These are phyloP conservation scores for Suillus cothurnatus DNA, from an alignment of 768 basidiomycete species.

Conservation along the genomic window DNA sequence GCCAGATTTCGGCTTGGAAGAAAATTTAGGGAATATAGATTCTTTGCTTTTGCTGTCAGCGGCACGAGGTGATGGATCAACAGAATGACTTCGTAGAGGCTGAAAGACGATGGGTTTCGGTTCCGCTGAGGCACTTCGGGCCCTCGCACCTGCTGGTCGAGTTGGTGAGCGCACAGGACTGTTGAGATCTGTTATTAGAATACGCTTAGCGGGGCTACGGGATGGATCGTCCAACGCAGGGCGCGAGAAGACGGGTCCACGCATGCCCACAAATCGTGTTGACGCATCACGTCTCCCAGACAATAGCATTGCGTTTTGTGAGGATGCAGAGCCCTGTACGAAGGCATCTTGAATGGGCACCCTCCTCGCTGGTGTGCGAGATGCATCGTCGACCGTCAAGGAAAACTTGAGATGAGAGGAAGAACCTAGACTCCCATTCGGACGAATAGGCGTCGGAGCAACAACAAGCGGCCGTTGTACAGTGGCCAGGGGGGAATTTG, in stretches of 20 bases:
- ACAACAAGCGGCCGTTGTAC: slow-evolving; percentile 30
- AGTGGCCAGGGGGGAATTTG: slow-evolving; percentile 20
- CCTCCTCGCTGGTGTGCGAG: slow-evolving; percentile 64
- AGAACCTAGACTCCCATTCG: slow-evolving; percentile 13
- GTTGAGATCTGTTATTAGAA: slow-evolving; percentile 30
- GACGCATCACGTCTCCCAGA: slow-evolving; percentile 26
- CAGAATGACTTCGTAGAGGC: slow-evolving; percentile 31
- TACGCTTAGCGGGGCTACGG: slow-evolving; percentile 38
- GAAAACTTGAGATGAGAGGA: slow-evolving; percentile 38
- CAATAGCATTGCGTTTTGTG: slow-evolving; percentile 45
- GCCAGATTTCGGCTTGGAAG: slow-evolving; percentile 11
- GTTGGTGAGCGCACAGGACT: slow-evolving; percentile 33
- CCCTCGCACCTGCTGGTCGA: slow-evolving; percentile 19
- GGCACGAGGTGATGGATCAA: slow-evolving; percentile 24
- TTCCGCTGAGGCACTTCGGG: slow-evolving; percentile 40
- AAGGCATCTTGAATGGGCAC: slow-evolving; percentile 58
- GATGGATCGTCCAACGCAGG: slow-evolving; percentile 40
- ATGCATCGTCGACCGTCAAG: slow-evolving; percentile 38
- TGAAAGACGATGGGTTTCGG: slow-evolving; percentile 23
- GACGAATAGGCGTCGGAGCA: slow-evolving; percentile 33
- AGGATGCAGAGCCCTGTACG: slow-evolving; percentile 50
- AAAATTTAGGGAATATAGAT: slow-evolving; percentile 22
- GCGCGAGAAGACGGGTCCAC: slow-evolving; percentile 43
- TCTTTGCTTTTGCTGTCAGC: slow-evolving; percentile 19
- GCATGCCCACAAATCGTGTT: slow-evolving; percentile 17